Base-by-base conservation (phyloP, 345 rosid genomes). In the Acer saccharum region DNA sequence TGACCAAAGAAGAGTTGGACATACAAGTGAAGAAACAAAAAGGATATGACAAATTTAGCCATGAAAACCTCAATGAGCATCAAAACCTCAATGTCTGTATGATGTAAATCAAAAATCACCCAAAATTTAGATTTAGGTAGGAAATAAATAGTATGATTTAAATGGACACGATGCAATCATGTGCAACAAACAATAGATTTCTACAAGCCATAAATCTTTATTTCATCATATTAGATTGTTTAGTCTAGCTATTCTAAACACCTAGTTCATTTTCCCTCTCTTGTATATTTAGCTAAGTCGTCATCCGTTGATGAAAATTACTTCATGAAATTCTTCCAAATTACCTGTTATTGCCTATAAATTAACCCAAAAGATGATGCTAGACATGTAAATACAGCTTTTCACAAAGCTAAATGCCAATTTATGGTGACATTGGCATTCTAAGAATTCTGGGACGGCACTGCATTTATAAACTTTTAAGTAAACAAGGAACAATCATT, bases 401-500 rank as follows among this genome's bases (percentile, higher is more conserved):
- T 81, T 43, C 16, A n/a, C 12, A 73, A 61, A 63, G 64, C 77
- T 48, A 46, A 67, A 21, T 20, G 3, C 20, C 54, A 54, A 57
- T 20, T 58, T 48, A 16, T 11, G n/a, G 20, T 39, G 60, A 41
- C 32, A 68, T 25, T 23, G 16, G 52, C 48, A 68, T 63, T 21
- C 60, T 60, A 44, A 67, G 12, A 71, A 27, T 44, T 32, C 54
- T 1, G 52, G 16, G 43, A 29, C n/a, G 39, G 20, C 68, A 48
- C 2, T 55, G 48, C 6, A 44, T 7, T 52, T 6, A 44, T 67
- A 55, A 35, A 69, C 65, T 77, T 73, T 43, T 23, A 61, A 69
- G 67, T 25, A 32, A 63, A 77, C 29, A 73, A 71, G 77, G 71
- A 66, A 69, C 60, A 72, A n/a, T 61, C n/a, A 16, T 44, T 16